Percentiles rank a stretch among this genome's conserved stretches.
phyloP scores from a whole-genome alignment of 1,284 basidiomycete species.

The Pholiota adiposa region DNA sequence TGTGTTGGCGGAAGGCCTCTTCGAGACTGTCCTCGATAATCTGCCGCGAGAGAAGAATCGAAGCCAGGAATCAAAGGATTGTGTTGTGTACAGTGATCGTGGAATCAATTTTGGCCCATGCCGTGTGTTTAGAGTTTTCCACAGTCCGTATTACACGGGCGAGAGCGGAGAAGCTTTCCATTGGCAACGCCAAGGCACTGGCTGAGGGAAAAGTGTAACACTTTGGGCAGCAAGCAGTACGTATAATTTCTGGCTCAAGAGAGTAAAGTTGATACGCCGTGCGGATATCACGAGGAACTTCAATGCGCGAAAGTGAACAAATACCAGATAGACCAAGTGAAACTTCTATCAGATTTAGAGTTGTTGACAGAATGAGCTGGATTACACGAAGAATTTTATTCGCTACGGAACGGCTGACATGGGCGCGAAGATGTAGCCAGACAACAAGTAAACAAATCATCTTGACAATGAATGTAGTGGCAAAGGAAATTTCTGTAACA shows the following conservation, averaged over 20 bases:
- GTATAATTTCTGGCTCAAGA: constrained; percentile 26
- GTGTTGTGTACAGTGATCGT: background rate
- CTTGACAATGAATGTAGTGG: background rate
- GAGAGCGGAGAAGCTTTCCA: background rate
- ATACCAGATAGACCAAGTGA: background rate
- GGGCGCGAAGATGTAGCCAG: constrained; percentile 6
- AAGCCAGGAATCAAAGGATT: background rate
- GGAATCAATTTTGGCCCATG: background rate
- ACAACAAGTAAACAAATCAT: background rate
- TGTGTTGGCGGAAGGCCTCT: background rate
- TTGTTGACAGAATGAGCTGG: background rate
- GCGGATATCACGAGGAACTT: constrained; percentile 24
- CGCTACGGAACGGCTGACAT: background rate
- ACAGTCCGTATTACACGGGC: background rate
- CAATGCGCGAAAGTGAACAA: background rate
- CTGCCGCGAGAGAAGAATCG: background rate
- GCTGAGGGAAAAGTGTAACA: constrained; percentile 27
- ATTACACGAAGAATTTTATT: background rate
- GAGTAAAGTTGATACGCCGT: constrained; percentile 11
- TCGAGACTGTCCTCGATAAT: background rate
- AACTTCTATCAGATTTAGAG: background rate
- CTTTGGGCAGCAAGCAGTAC: constrained; percentile 30
- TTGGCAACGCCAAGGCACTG: background rate
- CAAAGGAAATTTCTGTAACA: background rate
- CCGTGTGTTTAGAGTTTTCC: background rate